Evolutionary conservation across 495 filamentous ascomycete genomes (phyloP), one percentile per base, ranked within the genome.

Genomic region (Chaetomium fimeti): DNA sequence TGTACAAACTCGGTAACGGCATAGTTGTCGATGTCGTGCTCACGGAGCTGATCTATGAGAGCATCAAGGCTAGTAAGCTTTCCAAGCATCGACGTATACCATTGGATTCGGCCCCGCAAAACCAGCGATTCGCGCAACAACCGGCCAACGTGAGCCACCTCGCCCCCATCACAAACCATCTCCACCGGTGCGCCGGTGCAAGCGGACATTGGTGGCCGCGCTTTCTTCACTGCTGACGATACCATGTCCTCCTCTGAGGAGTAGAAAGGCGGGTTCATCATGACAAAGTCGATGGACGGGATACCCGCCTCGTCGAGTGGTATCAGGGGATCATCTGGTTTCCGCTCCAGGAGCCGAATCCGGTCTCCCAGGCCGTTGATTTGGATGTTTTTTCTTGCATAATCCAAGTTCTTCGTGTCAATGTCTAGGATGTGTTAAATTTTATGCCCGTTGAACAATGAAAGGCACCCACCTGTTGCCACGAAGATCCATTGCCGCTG

Each of bases 201-300:
- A 25, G 85, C 84, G 64, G 90, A 89, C 60, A 84, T 84, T 0
- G 94, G 91, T 1, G 86, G 85, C 3, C 83, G 79, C 9, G 79
- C 69, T 71, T 97, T 98, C 32, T 80, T 74, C 25, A 77, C 68
- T 0, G 91, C 89, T 0, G 87, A 86, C 12, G 78, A 76, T 1
- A 83, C 63, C 75, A 97, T 85, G 42, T 95, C 90, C 15, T 82
- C 74, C 20, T 82, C 78, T 4, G 91, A 93, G 24, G 82, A 69
- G 78, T 96, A 97, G 77, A 98, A 98, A 0, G 94, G 94, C 1
- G 94, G 94, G 68, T 98, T 98, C 75, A 88, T 92, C 87, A 97
- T 96, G 53, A 85, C 88, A 71, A 98, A 97, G 73, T 97, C 90
- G 42, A 96, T 81, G 5, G 72, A 77, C 47, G 84, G 76, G n/a